These are phyloP conservation scores for Kluyveromyces sp. DNA, from an alignment of 1,139 yeast genomes.

Conservation along the genomic window DNA sequence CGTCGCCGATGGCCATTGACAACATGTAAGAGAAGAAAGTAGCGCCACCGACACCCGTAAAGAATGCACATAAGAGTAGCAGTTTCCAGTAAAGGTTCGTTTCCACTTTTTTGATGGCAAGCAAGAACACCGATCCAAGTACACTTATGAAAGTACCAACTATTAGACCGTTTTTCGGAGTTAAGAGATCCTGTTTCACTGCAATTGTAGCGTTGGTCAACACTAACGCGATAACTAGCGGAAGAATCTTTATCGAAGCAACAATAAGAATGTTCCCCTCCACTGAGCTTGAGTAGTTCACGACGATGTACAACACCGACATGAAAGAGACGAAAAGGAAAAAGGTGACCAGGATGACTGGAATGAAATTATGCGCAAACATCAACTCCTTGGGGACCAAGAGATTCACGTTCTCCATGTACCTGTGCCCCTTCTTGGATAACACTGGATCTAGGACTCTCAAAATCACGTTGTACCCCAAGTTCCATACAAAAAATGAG, in stretches of 20 bases:
- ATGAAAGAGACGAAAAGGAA: conserved; percentile 13
- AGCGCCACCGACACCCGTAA: conserved; percentile 19
- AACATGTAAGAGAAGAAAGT: conserved; percentile 13
- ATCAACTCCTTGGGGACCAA: conserved; percentile 20
- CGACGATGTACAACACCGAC: conserved; percentile 10
- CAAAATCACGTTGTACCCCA: conserved; percentile 8
- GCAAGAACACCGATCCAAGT: conserved; percentile 22
- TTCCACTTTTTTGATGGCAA: conserved; percentile 16
- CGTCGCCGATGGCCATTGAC: conserved; percentile 24
- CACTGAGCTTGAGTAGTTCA: conserved; percentile 16
- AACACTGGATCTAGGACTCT: conserved; percentile 1
- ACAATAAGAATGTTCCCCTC: conserved; percentile 23
- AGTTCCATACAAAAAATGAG: conserved; percentile 15
- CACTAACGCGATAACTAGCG: conserved; percentile 14
- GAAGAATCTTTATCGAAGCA: conserved; percentile 26
- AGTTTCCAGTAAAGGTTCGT: conserved; percentile 28
- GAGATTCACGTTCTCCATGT: conserved; percentile 16
- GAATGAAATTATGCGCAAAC: conserved; percentile 17
- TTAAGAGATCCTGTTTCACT: conserved; percentile 15
- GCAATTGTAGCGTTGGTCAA: conserved; percentile 9
- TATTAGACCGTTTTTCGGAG: conserved; percentile 18
- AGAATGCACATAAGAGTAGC: conserved; percentile 18
- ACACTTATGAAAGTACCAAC: conserved; percentile 14
- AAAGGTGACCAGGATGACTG: conserved; percentile 11
- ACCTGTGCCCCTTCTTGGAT: conserved; percentile 3